Evolutionary conservation across 1,139 yeast genomes (phyloP).

Genomic region (Blastobotrys ciferrii): DNA sequence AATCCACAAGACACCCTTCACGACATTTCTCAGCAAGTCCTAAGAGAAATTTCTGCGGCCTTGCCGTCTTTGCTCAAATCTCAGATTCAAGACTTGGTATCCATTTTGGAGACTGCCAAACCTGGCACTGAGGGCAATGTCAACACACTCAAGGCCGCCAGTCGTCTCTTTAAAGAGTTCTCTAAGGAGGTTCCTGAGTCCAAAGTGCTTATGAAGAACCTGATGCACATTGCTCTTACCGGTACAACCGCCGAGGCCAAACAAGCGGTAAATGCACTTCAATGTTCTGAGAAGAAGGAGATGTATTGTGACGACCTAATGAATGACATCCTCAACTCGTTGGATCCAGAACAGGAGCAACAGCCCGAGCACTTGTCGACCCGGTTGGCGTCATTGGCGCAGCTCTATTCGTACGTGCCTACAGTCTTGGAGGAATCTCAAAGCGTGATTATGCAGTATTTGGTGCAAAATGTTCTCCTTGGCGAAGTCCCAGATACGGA

Average conservation of each 20-base stretch:
- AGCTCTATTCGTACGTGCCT: slow-evolving; percentile 55
- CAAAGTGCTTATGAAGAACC: slow-evolving; percentile 28
- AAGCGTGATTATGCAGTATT: slow-evolving; percentile 55
- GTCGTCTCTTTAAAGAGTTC: slow-evolving; percentile 53
- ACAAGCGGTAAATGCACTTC: slow-evolving; percentile 61
- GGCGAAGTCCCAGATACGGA: slow-evolving; percentile 31
- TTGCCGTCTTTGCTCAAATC: slow-evolving; percentile 65
- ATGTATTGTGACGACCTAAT: slow-evolving; percentile 41
- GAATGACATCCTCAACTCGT: slow-evolving; percentile 40
- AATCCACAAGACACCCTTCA: slow-evolving; percentile 37
- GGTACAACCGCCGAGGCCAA: slow-evolving; percentile 66
- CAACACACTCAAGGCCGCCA: slow-evolving; percentile 57
- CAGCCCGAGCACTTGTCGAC: slow-evolving; percentile 44
- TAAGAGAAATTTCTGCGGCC: slow-evolving; percentile 58
- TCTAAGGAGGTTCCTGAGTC: slow-evolving; percentile 46
- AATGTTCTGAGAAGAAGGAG: slow-evolving; percentile 44
- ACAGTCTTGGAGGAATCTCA: slow-evolving; percentile 52
- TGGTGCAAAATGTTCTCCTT: slow-evolving; percentile 62
- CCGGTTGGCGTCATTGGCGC: slow-evolving; percentile 60
- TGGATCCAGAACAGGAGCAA: slow-evolving; percentile 28
- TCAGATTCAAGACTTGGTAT: slow-evolving; percentile 53
- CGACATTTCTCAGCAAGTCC: slow-evolving; percentile 48
- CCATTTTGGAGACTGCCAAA: slow-evolving; percentile 38
- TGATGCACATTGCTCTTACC: slow-evolving; percentile 44
- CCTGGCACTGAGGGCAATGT: slow-evolving; percentile 35